Conservation (phyloP, 805 yeast genomes). For the Zygoascus biomembranicola region DNA sequence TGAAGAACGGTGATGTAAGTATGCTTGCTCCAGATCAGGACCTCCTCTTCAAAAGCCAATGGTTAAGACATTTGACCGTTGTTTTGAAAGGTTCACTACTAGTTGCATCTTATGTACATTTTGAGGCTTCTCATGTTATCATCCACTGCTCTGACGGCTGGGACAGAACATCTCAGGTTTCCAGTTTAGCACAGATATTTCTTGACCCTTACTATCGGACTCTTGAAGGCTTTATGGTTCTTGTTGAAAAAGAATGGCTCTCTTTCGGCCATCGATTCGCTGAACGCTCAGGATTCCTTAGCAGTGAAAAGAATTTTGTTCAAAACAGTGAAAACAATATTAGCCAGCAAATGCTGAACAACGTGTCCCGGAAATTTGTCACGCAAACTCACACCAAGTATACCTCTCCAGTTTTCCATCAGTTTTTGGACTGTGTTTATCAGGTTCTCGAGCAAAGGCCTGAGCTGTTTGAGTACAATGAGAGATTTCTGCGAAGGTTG, state of each 20-base stretch:
- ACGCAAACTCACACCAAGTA: constrained; percentile 45
- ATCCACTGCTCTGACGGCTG: constrained; percentile 98
- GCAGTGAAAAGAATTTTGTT: constrained; percentile 30
- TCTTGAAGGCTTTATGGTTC: constrained; percentile 71
- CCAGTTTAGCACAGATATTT: constrained; percentile 76
- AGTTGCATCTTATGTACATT: constrained; percentile 71
- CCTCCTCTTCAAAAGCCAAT: constrained; percentile 55
- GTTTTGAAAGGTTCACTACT: constrained; percentile 69
- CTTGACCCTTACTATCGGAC: constrained; percentile 89
- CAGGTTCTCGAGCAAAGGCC: constrained; percentile 72
- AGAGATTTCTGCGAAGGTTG: constrained; percentile 73
- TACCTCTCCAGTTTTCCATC: constrained; percentile 91
- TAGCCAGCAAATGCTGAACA: constrained; percentile 38
- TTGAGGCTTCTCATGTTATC: constrained; percentile 72
- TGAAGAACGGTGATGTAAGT: constrained; percentile 60
- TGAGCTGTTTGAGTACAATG: constrained; percentile 72
- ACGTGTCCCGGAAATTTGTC: constrained; percentile 44
- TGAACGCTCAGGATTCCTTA: constrained; percentile 71
- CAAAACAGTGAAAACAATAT: constrained; percentile 25
- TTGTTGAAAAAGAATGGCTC: constrained; percentile 92
- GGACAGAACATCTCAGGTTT: constrained; percentile 92
- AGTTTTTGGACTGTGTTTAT: constrained; percentile 82
- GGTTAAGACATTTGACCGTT: constrained; percentile 68
- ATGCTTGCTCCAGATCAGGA: constrained; percentile 45
- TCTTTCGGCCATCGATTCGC: constrained; percentile 88